Evolutionary conservation across 2,329 filamentous ascomycete genomes (phyloP).

Genomic region (Fusarium nanum): DNA sequence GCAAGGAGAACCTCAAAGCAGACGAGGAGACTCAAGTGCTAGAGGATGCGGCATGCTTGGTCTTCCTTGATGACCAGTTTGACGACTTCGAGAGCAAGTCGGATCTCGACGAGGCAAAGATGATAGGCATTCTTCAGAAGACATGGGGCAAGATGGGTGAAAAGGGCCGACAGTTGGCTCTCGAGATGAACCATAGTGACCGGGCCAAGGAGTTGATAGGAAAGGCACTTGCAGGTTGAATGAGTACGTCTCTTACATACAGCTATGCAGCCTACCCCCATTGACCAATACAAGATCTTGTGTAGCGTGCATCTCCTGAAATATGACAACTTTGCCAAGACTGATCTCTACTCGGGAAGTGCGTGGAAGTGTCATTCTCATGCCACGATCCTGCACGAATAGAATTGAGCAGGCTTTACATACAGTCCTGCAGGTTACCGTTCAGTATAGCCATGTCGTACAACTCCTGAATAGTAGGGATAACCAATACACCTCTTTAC

Average conservation of each 20-base stretch:
- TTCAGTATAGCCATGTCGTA: neutral
- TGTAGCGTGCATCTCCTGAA: neutral
- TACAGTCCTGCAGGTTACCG: neutral
- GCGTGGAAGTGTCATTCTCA: neutral
- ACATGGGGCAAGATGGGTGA: conserved; percentile 82
- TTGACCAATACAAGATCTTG: neutral
- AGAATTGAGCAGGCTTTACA: neutral
- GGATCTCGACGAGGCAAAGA: conserved; percentile 79
- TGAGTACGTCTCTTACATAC: neutral
- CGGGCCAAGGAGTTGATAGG: conserved; percentile 70
- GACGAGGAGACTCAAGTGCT: conserved; percentile 75
- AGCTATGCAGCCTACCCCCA: neutral
- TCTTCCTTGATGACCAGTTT: conserved; percentile 89
- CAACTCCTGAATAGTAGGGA: neutral
- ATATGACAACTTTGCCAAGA: conserved; percentile 7
- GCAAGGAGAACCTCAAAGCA: conserved; percentile 77
- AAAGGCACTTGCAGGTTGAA: conserved; percentile 64
- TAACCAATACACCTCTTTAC: conserved; percentile 5
- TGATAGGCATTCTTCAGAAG: conserved; percentile 76
- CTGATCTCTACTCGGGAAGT: neutral
- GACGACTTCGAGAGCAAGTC: conserved; percentile 78
- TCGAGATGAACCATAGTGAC: conserved; percentile 73
- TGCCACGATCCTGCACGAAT: conserved; percentile 13
- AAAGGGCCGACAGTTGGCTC: conserved; percentile 70
- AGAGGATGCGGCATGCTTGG: conserved; percentile 87